These are phyloP conservation scores for Trichoderma sp. DNA, from an alignment of 2,329 filamentous ascomycete species.

Conservation along the genomic window DNA sequence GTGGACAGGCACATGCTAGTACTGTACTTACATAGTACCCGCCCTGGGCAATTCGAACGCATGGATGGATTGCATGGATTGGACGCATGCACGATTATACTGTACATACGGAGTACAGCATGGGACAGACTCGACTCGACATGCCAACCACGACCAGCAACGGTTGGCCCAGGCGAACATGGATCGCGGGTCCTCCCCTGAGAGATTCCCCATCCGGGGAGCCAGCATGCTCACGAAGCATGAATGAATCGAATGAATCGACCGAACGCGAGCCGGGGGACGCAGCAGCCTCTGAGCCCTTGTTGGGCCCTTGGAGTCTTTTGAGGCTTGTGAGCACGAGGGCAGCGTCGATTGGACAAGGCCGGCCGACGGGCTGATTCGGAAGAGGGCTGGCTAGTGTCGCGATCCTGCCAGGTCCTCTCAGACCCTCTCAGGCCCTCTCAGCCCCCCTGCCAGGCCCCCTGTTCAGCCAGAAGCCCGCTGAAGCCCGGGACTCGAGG, in stretches of 20 bases:
- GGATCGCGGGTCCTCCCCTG: background rate
- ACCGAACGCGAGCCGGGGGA: background rate
- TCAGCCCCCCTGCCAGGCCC: constrained; percentile 3
- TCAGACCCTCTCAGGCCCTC: too few species aligned
- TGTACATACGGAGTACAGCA: background rate
- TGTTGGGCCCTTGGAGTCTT: background rate
- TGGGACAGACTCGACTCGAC: background rate
- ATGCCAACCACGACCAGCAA: background rate
- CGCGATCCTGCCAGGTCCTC: constrained; percentile 8
- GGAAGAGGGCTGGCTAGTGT: constrained; percentile 3
- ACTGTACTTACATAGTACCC: too few species aligned
- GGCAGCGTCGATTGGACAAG: constrained; percentile 8
- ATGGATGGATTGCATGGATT: background rate
- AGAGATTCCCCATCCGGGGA: background rate
- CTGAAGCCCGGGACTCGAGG: constrained; percentile 5
- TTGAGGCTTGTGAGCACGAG: background rate
- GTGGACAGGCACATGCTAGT: too few species aligned
- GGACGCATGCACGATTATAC: background rate
- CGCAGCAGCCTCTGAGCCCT: background rate
- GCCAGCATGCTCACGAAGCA: background rate
- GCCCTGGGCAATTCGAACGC: background rate
- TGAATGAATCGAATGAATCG: constrained; percentile 3
- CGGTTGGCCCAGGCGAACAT: background rate
- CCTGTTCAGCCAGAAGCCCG: background rate
- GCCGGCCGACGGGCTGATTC: constrained; percentile 2